Evolutionary conservation across 345 rosid genomes (phyloP), one percentile per base, ranked within the genome.

Genomic region (Linum usitatissimum): DNA sequence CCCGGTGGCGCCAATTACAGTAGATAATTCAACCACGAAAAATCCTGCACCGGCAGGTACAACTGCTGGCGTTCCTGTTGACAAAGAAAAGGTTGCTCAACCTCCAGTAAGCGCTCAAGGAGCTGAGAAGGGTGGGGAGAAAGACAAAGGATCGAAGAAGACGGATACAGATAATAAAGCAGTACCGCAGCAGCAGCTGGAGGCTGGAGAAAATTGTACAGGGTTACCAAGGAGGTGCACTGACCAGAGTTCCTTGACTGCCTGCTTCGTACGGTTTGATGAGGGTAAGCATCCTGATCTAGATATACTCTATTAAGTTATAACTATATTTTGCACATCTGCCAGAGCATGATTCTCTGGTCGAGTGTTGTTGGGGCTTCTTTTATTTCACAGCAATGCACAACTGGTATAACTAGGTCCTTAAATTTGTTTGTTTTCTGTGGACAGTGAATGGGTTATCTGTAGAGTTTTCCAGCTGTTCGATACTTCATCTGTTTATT

Each of bases 221-320:
- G 86, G 83, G 53, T 56, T 72, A 13, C 63, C 58, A 66, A 70
- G 71, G 28, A 30, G 57, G n/a, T 91, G 97, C 66, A 54, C 18
- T 1, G 77, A 73, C 63, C 64, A 6, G 51, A 60, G 57, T 9
- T 61, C 67, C 1, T 63, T 84, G 68, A 67, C 71, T 61, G 93
- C 90, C 30, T 90, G 97, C 77, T 70, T 84, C 71, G 73, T 68
- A 70, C 64, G 66, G 54, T 75, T 64, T 61, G 77, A 74, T 6
- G 59, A 53, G 48, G 96, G 91, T 88, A 83, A 66, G 17, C 20
- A 5, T 45, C 51, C 51, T 10, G 51, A 9, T 34, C 38, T 7
- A 34, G 38, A 4, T 34, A 34, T 34, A 34, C 38, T 0, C 8
- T 34, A 34, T 34, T 34, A 34, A 34, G 38, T 34, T 34, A 34